Evolutionary conservation across 2,329 filamentous ascomycete species (phyloP).

Genomic region (Botrytis hyacinthi): DNA sequence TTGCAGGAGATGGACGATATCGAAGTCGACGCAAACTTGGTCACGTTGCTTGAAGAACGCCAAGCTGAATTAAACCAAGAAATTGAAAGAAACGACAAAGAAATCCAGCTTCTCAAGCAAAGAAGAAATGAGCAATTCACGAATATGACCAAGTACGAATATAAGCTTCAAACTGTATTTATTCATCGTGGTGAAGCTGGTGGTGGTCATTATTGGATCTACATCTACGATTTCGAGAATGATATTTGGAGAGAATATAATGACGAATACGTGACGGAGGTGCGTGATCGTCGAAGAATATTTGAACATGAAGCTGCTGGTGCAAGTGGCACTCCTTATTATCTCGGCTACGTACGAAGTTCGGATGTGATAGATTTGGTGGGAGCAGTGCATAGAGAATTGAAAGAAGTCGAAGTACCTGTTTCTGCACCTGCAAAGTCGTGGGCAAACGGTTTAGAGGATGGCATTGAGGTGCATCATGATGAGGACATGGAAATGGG

Average conservation of each 20-base stretch:
- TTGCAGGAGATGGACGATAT: constrained; percentile 46
- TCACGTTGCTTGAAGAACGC: constrained; percentile 45
- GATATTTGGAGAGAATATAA: constrained; percentile 92
- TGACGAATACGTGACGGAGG: constrained; percentile 74
- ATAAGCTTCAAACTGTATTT: constrained; percentile 87
- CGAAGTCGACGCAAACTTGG: constrained; percentile 44
- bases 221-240: constrained; percentile 79
- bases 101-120: constrained; percentile 47
- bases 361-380: constrained; percentile 58
- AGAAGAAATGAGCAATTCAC: constrained; percentile 55
- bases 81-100: constrained; percentile 45
- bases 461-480: constrained; percentile 20
- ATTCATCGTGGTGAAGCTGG: constrained; percentile 74
- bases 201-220: constrained; percentile 94
- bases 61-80: constrained; percentile 46
- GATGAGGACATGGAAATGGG: constrained; percentile 20
- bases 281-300: constrained; percentile 63
- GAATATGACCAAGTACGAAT: constrained; percentile 64
- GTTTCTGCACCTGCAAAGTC: constrained; percentile 14
- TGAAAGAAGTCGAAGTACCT: constrained; percentile 27
- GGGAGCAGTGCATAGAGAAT: constrained; percentile 53
- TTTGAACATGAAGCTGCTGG: constrained; percentile 60
- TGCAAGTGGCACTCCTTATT: constrained; percentile 74
- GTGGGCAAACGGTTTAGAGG: constrained; percentile 15
- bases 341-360: constrained; percentile 78